phyloP scores from a whole-genome alignment of 345 rosid species.

The Firmiana major region DNA sequence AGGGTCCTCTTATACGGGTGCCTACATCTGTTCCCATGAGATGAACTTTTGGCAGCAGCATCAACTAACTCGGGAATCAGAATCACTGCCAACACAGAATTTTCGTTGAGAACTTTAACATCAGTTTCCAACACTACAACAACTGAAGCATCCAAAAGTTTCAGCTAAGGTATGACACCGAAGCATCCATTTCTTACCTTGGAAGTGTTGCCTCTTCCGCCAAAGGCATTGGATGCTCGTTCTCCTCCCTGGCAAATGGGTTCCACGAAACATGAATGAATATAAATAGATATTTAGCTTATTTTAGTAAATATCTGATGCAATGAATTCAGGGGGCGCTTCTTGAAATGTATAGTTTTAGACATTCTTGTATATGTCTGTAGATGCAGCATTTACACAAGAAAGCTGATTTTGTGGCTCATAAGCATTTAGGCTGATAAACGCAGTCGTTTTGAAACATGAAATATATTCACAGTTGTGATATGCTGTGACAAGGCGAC shows the following conservation, averaged over 20 bases:
- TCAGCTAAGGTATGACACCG: neutral
- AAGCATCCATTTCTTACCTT: neutral
- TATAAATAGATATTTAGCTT: neutral
- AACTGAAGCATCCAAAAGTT: neutral
- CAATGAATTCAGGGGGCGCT: neutral
- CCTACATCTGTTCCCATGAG: conserved; percentile 41
- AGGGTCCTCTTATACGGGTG: conserved; percentile 52
- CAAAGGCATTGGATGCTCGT: neutral
- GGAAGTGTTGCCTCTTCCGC: neutral
- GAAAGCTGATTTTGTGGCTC: neutral
- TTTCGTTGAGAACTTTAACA: too few species aligned
- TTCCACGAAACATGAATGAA: neutral
- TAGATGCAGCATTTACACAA: neutral
- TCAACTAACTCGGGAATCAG: conserved; percentile 21
- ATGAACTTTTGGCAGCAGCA: conserved; percentile 63
- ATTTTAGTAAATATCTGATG: neutral
- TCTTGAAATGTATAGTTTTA: neutral
- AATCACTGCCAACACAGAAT: neutral
- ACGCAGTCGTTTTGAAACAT: too few species aligned
- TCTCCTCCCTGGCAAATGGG: too few species aligned
- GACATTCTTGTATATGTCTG: neutral
- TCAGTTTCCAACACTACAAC: neutral
- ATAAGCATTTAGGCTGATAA: neutral
- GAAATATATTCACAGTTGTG: too few species aligned
- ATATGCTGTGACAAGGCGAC: too few species aligned